phyloP scores from a whole-genome alignment of 1,284 basidiomycete species.

The Laetiporus sulphureus region DNA sequence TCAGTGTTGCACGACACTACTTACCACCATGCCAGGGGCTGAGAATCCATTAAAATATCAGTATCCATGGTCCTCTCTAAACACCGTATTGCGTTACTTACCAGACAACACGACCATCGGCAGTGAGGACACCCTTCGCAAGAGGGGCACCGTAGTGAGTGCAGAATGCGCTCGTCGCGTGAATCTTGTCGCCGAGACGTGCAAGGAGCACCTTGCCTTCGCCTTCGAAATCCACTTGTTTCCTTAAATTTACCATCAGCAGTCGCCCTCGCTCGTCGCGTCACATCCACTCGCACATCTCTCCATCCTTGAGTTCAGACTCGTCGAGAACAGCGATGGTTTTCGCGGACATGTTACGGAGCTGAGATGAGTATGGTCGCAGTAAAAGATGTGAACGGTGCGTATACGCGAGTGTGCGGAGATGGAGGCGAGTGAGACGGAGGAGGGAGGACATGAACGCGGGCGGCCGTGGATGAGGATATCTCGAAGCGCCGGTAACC shows the following conservation, averaged over 20 bases:
- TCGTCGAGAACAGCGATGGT: slow-evolving; percentile 62
- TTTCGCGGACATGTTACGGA: slow-evolving; percentile 35
- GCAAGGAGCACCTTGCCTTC: slow-evolving; percentile 79
- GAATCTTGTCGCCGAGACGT: slow-evolving; percentile 65
- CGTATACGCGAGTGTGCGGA: background rate
- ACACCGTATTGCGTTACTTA: slow-evolving; percentile 25
- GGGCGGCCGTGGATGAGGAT: background rate
- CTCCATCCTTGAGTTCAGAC: slow-evolving; percentile 66
- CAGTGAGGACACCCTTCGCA: slow-evolving; percentile 77
- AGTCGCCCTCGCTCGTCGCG: background rate
- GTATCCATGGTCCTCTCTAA: background rate
- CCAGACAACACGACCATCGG: slow-evolving; percentile 79
- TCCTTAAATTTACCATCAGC: slow-evolving; percentile 37
- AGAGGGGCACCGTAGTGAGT: slow-evolving; percentile 86
- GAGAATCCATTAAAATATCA: slow-evolving; percentile 5
- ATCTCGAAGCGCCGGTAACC: background rate
- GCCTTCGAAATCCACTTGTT: slow-evolving; percentile 75
- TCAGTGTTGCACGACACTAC: slow-evolving; percentile 11
- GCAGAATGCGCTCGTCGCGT: slow-evolving; percentile 83
- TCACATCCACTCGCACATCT: slow-evolving; percentile 46
- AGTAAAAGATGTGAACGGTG: background rate
- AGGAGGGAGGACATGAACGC: background rate
- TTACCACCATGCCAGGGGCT: slow-evolving; percentile 88
- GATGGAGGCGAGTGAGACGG: background rate
- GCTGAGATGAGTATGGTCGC: background rate